Base-by-base conservation (phyloP, 176 grass and related monocot genomes). In the Tillandsia fasciculata region DNA sequence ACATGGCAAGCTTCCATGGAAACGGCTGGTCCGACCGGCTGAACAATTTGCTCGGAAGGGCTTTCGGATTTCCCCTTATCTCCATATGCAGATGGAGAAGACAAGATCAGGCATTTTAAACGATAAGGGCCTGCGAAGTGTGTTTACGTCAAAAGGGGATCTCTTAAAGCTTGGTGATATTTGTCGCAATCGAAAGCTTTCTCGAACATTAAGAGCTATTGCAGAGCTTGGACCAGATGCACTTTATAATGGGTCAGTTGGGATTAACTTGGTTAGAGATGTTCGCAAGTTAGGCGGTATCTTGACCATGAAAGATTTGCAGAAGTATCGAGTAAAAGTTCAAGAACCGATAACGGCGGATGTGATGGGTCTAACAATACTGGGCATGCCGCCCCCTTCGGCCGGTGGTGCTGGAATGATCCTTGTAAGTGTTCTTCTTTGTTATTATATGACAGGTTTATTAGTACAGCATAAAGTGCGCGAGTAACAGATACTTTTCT, bases 1-100 rank as follows among this genome's bases (percentile, higher is more conserved):
- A n/a, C 85, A 97, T 27, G 89, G 93, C 26, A 90, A 81, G 70
- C 93, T 97, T 48, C 86, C 89, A 12, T 97, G 93, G 93, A 73
- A 70, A 53, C 76, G 69, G 3, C 77, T 97, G 53, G 78, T 97
- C 22, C 57, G 59, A 26, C 89, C 93, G 5, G 70, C 93, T 0
- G 84, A 80, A 49, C 66, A 74, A 26, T 64, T 97, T 2, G 93
- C 93, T 9, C 8, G 48, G 63, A 71, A 63, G 52, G 93, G 81
- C 49, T 97, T 97, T 71, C 61, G 1, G 58, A 26, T 97, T 29
- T 92, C 88, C 2, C 93, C 81, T 15, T 97, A 97, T 53, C 89
- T 97, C n/a, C 74, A 71, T 12, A 82, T 85, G 70, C 93, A 97
- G 75, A 82, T 97, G 86, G 71, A 85, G 67, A 81, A 51, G 22